These are phyloP conservation scores for Solioccasus polychromus DNA, from an alignment of 768 basidiomycete species.

Conservation along the genomic window DNA sequence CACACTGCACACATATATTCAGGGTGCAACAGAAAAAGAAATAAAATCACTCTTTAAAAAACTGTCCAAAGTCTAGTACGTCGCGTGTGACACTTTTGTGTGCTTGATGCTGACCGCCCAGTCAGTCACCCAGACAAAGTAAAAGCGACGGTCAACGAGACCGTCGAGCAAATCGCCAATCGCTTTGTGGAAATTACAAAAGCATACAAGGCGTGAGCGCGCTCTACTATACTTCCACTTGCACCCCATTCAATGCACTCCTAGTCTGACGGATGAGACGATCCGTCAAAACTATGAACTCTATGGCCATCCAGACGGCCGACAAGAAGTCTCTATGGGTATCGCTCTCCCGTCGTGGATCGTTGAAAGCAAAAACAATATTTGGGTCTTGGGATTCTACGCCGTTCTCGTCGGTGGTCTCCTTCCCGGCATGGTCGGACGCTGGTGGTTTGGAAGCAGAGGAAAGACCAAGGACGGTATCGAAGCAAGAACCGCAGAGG, in stretches of 20 bases:
- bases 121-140: constrained; percentile 96
- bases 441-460: constrained; percentile 97
- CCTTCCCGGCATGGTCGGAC: constrained; percentile 83
- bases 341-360: constrained; percentile 95
- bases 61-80: constrained; percentile 83
- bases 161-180: constrained; percentile 79
- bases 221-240: not conserved
- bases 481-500: constrained; percentile 73
- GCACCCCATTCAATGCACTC: not conserved
- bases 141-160: constrained; percentile 75
- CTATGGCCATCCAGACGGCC: constrained; percentile 94
- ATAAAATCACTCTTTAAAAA: constrained; percentile 96
- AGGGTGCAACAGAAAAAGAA: constrained; percentile 78
- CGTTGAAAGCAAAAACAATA: constrained; percentile 85
- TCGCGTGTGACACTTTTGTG: not conserved
- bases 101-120: not conserved
- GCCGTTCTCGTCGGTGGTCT: constrained; percentile 84
- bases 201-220: constrained; percentile 87
- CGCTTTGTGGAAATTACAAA: constrained; percentile 93
- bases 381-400: constrained; percentile 87
- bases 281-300: constrained; percentile 87
- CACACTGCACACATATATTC: not conserved
- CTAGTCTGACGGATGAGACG: constrained; percentile 84
- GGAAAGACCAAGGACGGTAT: constrained; percentile 91
- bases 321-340: constrained; percentile 91